These are phyloP conservation scores for Kwoniella shandongensis DNA, from an alignment of 768 basidiomycete species.

Conservation along the genomic window DNA sequence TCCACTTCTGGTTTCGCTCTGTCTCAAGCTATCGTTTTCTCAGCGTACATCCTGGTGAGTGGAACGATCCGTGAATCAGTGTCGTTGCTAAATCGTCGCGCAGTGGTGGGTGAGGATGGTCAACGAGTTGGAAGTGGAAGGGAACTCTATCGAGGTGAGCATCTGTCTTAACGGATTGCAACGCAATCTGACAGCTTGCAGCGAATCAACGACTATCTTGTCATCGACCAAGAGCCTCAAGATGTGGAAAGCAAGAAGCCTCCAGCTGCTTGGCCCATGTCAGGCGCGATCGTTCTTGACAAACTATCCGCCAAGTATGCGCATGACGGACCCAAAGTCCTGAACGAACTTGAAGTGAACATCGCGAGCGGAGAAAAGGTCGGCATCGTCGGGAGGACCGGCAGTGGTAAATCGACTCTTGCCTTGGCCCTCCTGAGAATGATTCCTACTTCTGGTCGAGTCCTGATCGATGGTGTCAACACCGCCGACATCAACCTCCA, in stretches of 20 bases:
- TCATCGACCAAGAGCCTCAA: conserved; percentile 62
- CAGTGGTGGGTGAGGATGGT: conserved; percentile 50
- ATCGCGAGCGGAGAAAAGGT: conserved; percentile 64
- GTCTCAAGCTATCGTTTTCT: conserved; percentile 51
- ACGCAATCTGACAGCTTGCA: conserved; percentile 48
- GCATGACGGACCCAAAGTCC: conserved; percentile 62
- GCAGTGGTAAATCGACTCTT: conserved; percentile 58
- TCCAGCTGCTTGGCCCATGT: conserved; percentile 67
- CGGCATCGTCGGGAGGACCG: conserved; percentile 66
- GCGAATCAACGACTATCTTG: conserved; percentile 61
- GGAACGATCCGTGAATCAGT: background rate
- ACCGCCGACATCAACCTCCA: conserved; percentile 62
- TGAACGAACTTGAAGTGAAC: conserved; percentile 64
- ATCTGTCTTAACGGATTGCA: background rate
- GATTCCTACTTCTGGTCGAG: conserved; percentile 62
- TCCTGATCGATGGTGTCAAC: conserved; percentile 61
- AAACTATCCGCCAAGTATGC: conserved; percentile 62
- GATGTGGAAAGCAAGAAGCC: conserved; percentile 57
- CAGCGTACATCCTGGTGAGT: conserved; percentile 42
- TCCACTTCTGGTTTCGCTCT: conserved; percentile 52
- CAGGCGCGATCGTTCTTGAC: conserved; percentile 61
- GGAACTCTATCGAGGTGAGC: conserved; percentile 52
- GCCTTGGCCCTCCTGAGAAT: conserved; percentile 63
- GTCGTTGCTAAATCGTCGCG: conserved; percentile 5
- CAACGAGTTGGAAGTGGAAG: conserved; percentile 53